Evolutionary conservation across 768 basidiomycete genomes (phyloP).

Genomic region (Tylopilus felleus): DNA sequence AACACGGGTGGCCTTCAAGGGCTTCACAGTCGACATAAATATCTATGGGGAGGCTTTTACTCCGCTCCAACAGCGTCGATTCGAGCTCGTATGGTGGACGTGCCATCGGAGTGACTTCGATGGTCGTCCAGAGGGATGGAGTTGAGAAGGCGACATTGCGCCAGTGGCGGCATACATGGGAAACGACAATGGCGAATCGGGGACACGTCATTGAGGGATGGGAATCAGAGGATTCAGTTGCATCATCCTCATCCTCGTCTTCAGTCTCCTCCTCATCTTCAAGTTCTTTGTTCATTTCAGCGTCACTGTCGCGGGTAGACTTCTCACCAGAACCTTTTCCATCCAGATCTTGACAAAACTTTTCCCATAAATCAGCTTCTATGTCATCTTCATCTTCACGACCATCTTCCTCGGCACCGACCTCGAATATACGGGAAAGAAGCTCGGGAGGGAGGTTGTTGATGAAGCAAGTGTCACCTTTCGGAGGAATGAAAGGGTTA

Average conservation of each 20-base stretch:
- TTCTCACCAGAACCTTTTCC: constrained; percentile 29
- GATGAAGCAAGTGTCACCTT: constrained; percentile 41
- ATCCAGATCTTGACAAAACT: constrained; percentile 27
- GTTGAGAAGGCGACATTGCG: constrained; percentile 48
- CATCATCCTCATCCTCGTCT: constrained; percentile 3
- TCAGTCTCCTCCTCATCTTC: neutral
- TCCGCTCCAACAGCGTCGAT: constrained; percentile 47
- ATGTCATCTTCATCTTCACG: constrained; percentile 36
- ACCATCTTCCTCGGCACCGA: constrained; percentile 40
- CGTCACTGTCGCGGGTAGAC: constrained; percentile 9
- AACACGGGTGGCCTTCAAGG: constrained; percentile 15
- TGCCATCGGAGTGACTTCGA: constrained; percentile 28
- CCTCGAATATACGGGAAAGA: constrained; percentile 51
- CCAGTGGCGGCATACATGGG: neutral
- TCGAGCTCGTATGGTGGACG: constrained; percentile 45
- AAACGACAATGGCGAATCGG: constrained; percentile 44
- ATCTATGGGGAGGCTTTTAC: constrained; percentile 51
- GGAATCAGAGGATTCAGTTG: neutral
- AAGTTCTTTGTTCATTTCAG: neutral
- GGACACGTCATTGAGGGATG: constrained; percentile 6
- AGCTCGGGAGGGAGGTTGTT: constrained; percentile 56
- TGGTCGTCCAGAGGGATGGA: constrained; percentile 53
- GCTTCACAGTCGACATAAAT: constrained; percentile 48
- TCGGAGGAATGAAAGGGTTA: constrained; percentile 49
- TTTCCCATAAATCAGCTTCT: neutral